Percentiles rank a stretch among this genome's conserved stretches.
These are phyloP conservation scores for Monilinia polystroma DNA, from an alignment of 2,329 filamentous ascomycete genomes.

Conservation along the genomic window DNA sequence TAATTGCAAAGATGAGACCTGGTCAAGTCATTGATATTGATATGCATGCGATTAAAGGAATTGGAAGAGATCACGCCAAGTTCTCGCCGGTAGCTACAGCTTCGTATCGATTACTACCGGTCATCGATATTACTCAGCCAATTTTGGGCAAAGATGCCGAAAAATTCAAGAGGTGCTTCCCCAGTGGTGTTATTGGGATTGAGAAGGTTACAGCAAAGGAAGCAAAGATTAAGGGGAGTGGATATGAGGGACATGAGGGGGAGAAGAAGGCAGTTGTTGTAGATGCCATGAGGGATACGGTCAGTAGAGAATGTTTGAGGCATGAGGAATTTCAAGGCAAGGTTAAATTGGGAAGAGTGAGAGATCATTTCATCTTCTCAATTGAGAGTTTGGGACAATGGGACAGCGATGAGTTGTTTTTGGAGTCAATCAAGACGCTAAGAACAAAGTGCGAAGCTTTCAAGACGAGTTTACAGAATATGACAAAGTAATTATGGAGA, in stretches of 20 bases:
- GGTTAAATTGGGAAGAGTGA: constrained; percentile 83
- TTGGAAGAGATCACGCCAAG: constrained; percentile 92
- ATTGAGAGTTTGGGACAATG: constrained; percentile 95
- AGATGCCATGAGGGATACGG: constrained; percentile 90
- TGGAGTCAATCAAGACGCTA: constrained; percentile 81
- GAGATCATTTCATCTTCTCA: constrained; percentile 97
- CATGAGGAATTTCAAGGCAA: constrained; percentile 94
- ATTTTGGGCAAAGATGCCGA: constrained; percentile 83
- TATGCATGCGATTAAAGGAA: constrained; percentile 93
- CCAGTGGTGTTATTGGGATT: constrained; percentile 79
- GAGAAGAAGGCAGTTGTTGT: constrained; percentile 84
- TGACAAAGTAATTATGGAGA: constrained; percentile 46
- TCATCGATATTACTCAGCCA: constrained; percentile 78
- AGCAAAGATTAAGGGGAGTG: constrained; percentile 56
- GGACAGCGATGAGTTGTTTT: constrained; percentile 88
- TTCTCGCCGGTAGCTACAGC: constrained; percentile 96
- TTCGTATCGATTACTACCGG: constrained; percentile 85
- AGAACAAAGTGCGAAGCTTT: constrained; percentile 80
- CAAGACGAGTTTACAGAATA: constrained; percentile 67
- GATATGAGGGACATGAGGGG: constrained; percentile 72
- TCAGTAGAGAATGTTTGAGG: constrained; percentile 87
- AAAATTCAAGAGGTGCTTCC: constrained; percentile 90
- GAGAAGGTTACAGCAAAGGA: constrained; percentile 70
- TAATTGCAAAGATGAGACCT: constrained; percentile 90
- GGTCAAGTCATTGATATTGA: constrained; percentile 82